These are phyloP conservation scores for Leptomonas pyrrhocoris DNA, from an alignment of 208 protist species.

Conservation along the genomic window DNA sequence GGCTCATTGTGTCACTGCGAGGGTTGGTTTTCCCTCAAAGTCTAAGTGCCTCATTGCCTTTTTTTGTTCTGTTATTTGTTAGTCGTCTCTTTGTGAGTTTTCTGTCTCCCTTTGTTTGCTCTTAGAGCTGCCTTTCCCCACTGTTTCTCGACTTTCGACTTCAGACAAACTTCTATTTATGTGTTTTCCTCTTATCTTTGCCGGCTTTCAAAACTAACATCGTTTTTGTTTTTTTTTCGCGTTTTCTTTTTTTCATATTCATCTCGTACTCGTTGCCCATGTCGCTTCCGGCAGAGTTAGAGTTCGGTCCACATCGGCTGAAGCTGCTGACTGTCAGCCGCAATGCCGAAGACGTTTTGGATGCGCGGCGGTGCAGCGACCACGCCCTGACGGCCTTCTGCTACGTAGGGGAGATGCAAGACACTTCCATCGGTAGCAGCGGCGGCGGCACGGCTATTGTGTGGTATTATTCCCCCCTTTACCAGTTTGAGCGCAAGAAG, in stretches of 20 bases:
- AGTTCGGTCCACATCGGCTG: conserved; percentile 20
- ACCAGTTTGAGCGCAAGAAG: conserved; percentile 65
- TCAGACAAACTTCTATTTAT: too few relatives aligned
- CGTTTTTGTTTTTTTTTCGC: too few relatives aligned
- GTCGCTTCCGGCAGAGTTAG: conserved; percentile 18
- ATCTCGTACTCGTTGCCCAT: neutral
- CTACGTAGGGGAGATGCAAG: conserved; percentile 63
- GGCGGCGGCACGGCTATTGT: neutral
- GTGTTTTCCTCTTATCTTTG: too few relatives aligned
- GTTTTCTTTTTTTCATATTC: conserved; percentile 1
- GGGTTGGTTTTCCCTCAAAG: too few relatives aligned
- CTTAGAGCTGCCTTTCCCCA: too few relatives aligned
- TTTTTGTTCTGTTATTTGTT: too few relatives aligned
- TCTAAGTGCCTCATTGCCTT: too few relatives aligned
- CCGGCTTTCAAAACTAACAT: too few relatives aligned
- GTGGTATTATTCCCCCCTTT: conserved; percentile 79
- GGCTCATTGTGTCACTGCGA: too few relatives aligned
- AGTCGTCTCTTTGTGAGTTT: too few relatives aligned
- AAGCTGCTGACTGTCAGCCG: conserved; percentile 17
- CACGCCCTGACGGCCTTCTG: conserved; percentile 43
- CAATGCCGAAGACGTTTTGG: conserved; percentile 3
- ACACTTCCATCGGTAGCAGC: neutral
- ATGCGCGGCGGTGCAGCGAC: conserved; percentile 32
- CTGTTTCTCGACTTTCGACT: too few relatives aligned
- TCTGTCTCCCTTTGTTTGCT: too few relatives aligned